These are phyloP conservation scores for Paspalum vaginatum DNA, from an alignment of 176 grass and related monocot species.

Conservation along the genomic window DNA sequence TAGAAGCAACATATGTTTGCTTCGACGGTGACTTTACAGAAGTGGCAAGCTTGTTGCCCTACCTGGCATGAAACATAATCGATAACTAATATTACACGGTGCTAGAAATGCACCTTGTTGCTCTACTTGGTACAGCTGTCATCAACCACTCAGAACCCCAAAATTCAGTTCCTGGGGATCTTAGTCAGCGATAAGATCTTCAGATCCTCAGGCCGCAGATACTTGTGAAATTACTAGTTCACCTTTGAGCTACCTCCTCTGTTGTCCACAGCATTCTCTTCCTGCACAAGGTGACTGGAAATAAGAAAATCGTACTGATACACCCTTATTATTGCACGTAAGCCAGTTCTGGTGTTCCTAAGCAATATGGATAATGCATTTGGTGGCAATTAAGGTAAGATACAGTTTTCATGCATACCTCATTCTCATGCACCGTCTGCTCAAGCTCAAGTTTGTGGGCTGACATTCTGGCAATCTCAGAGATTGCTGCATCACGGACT, in stretches of 20 bases:
- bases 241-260: constrained; percentile 27
- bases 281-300: constrained; percentile 33
- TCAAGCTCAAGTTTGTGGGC: constrained; percentile 69
- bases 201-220: neutral
- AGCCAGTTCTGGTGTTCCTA: neutral
- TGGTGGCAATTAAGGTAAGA: neutral
- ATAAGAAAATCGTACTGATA: constrained; percentile 10
- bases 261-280: constrained; percentile 13
- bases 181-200: constrained; percentile 3
- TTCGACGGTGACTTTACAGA: too few species aligned
- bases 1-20: too few species aligned
- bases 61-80: too few species aligned
- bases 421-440: constrained; percentile 44
- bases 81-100: too few species aligned
- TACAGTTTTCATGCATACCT: constrained; percentile 23
- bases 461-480: constrained; percentile 81
- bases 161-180: neutral
- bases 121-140: neutral
- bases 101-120: neutral
- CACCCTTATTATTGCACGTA: neutral
- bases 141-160: neutral
- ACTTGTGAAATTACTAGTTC: neutral
- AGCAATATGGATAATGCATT: neutral
- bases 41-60: too few species aligned
- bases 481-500: constrained; percentile 57